Conservation (phyloP, 83 land plant genomes). For the Picea mariana region DNA sequence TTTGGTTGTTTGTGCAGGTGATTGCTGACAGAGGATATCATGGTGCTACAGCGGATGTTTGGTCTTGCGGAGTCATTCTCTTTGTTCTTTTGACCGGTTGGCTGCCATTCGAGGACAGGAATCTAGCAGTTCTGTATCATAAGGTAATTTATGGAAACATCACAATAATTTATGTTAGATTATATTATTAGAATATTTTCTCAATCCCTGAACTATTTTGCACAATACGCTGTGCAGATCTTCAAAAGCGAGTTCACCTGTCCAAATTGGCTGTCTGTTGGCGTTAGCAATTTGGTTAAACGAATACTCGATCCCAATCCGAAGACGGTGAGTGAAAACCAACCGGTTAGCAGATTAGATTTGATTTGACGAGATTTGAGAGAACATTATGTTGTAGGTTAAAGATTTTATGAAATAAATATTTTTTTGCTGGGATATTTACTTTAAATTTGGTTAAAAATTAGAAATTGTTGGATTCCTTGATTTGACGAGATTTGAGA, state of each 20-base stretch:
- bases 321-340: neutral
- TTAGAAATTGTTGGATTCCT: no score
- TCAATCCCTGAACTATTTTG: no score
- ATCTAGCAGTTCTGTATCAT: constrained; percentile 65
- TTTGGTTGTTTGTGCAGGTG: constrained; percentile 20
- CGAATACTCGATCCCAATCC: constrained; percentile 78
- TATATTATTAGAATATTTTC: no score
- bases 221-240: constrained; percentile 27
- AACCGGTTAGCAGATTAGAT: no score
- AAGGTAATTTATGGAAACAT: constrained; percentile 60
- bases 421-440: no score
- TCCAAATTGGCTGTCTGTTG: constrained; percentile 67
- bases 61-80: constrained; percentile 81
- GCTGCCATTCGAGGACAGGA: constrained; percentile 74
- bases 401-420: no score
- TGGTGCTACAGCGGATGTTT: constrained; percentile 59
- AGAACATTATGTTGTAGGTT: no score
- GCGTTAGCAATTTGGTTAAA: constrained; percentile 49
- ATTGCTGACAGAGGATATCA: constrained; percentile 69
- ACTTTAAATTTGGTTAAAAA: no score
- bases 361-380: no score
- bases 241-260: constrained; percentile 54
- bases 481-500: no score
- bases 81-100: constrained; percentile 59
- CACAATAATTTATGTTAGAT: no score